These are phyloP conservation scores for Syncephalastrum monosporum DNA, from an alignment of 371 early-diverging fungal species.

Conservation along the genomic window DNA sequence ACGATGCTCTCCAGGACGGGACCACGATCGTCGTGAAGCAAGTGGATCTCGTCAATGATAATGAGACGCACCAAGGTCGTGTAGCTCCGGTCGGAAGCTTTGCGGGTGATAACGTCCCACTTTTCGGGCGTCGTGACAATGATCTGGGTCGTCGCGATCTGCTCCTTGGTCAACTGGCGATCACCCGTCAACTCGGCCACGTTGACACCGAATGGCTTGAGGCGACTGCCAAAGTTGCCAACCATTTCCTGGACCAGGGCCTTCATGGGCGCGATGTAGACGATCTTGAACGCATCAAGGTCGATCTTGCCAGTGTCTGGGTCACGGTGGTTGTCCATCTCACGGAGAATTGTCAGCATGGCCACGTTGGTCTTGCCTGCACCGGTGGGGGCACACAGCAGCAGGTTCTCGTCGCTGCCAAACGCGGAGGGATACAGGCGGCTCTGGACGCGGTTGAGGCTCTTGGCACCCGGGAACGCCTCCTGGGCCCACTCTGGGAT, in stretches of 20 bases:
- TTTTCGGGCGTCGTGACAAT: slow-evolving; percentile 99
- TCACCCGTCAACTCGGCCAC: slow-evolving; percentile 99
- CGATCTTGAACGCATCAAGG: slow-evolving; percentile 90
- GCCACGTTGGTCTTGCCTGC: slow-evolving; percentile 99
- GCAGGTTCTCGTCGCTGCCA: slow-evolving; percentile 87
- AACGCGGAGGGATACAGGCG: slow-evolving; percentile 87
- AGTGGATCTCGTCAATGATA: slow-evolving; percentile 99
- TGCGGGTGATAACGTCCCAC: slow-evolving; percentile 99
- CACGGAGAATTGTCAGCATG: slow-evolving; percentile 91
- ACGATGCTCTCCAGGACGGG: slow-evolving; percentile 98
- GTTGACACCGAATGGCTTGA: slow-evolving; percentile 78
- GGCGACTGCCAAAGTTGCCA: slow-evolving; percentile 79
- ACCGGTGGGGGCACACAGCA: slow-evolving; percentile 99
- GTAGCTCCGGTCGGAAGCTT: slow-evolving; percentile 91
- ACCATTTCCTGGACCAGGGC: slow-evolving; percentile 99
- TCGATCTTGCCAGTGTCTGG: slow-evolving; percentile 75
- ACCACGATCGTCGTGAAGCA: slow-evolving; percentile 99
- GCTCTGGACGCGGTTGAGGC: slow-evolving; percentile 94
- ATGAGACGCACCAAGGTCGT: slow-evolving; percentile 90
- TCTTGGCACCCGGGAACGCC: slow-evolving; percentile 73
- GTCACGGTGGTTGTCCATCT: slow-evolving; percentile 78
- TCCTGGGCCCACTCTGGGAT: slow-evolving; percentile 90
- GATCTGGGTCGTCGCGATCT: slow-evolving; percentile 94
- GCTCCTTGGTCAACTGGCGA: slow-evolving; percentile 91
- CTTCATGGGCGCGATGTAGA: slow-evolving; percentile 99